Conservation (phyloP, 225 moss, liverwort and hornwort genomes). For the Straminergon stramineum region DNA sequence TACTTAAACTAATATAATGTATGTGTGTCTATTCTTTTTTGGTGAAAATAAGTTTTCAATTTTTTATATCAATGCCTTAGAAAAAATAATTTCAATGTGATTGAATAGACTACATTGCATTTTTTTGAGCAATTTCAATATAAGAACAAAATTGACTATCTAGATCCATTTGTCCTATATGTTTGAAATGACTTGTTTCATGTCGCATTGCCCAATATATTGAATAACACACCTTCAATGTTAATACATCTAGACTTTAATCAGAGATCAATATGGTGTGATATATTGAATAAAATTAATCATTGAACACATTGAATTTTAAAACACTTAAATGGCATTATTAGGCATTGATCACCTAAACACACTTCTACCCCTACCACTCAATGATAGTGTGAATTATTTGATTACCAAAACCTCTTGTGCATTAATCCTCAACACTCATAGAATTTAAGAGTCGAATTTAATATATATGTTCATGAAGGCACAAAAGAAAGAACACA, state of each 20-base stretch:
- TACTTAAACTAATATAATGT: not conserved
- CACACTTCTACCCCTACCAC: not conserved
- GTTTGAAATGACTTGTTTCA: not conserved
- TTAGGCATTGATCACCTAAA: fast-evolving
- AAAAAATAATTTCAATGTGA: not conserved
- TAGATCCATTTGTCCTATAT: not conserved
- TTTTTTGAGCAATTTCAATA: no score
- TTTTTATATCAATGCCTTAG: not conserved
- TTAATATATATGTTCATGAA: not conserved
- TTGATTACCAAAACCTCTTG: not conserved
- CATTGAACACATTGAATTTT: not conserved
- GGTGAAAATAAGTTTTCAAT: no score
- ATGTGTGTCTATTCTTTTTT: not conserved
- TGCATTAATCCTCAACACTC: not conserved
- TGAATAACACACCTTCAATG: not conserved
- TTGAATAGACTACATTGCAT: not conserved
- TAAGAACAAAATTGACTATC: not conserved
- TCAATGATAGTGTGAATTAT: fast-evolving
- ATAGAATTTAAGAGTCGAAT: not conserved
- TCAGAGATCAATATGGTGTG: not conserved
- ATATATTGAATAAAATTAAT: not conserved
- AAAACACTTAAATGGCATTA: not conserved
- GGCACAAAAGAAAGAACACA: not conserved
- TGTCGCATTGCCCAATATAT: not conserved
- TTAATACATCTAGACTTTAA: not conserved